Evolutionary conservation across 129 eudicot genomes (phyloP).

Genomic region (Scalesia atractyloides): DNA sequence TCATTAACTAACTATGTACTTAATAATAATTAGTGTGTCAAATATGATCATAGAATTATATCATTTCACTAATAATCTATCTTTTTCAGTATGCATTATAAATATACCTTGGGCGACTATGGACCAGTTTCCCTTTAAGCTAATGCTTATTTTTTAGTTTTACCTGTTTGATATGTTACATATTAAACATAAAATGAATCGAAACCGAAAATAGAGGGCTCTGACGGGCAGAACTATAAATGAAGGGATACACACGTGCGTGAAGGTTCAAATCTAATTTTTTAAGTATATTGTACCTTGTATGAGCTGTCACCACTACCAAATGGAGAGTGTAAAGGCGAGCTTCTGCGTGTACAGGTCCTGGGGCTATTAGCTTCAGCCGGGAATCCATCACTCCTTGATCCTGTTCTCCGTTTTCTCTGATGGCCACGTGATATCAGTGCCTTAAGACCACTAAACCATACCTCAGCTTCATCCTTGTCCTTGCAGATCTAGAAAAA

Average conservation of each 20-base stretch:
- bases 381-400: conserved; percentile 94
- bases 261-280: background rate
- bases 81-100: background rate
- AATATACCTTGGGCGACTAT: background rate
- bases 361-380: conserved; percentile 96
- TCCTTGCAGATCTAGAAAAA: conserved; percentile 87
- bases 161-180: background rate
- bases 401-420: conserved; percentile 88
- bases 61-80: background rate
- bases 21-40: background rate
- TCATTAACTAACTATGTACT: background rate
- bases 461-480: conserved; percentile 98
- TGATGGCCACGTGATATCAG: conserved; percentile 84
- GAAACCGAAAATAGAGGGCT: background rate
- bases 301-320: conserved; percentile 73
- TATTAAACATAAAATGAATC: conserved; percentile 1
- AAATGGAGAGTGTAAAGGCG: conserved; percentile 90
- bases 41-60: background rate
- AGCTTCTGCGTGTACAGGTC: conserved; percentile 83
- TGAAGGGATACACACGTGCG: background rate
- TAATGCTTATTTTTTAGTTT: background rate
- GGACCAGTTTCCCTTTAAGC: background rate
- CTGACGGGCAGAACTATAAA: background rate
- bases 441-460: conserved; percentile 99
- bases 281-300: conserved; percentile 50